Conservation (phyloP, 2,329 filamentous ascomycete genomes). For the Aspergillus sp. region DNA sequence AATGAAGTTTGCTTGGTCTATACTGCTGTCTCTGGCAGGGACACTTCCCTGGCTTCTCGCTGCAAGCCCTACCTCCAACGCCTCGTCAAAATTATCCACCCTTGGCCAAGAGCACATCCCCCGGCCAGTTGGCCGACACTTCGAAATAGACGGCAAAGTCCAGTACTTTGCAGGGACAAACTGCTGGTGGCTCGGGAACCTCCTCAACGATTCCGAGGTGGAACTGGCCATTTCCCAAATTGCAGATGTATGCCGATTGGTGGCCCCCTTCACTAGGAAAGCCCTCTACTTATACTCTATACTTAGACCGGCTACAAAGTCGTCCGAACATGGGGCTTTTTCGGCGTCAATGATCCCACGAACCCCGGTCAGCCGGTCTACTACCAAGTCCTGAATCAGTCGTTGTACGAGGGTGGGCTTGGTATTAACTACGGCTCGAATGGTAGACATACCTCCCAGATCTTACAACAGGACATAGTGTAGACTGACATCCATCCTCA, state of each 20-base stretch:
- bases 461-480: not conserved
- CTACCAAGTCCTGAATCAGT: conserved; percentile 8
- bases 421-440: conserved; percentile 7
- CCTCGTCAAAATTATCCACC: not conserved
- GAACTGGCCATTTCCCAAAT: conserved; percentile 6
- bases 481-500: not conserved
- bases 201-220: not conserved
- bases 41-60: not conserved
- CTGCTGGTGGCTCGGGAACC: conserved; percentile 7
- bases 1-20: not conserved
- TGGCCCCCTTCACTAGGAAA: not conserved
- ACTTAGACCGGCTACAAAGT: conserved; percentile 7
- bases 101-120: not conserved
- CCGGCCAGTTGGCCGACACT: not conserved
- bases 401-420: conserved; percentile 1
- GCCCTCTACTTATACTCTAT: not conserved
- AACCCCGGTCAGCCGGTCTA: not conserved
- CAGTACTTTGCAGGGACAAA: conserved; percentile 9
- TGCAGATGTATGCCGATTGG: not conserved
- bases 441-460: not conserved
- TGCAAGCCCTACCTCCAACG: not conserved
- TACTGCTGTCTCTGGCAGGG: not conserved
- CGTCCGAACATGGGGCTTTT: conserved; percentile 7
- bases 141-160: conserved; percentile 8
- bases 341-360: conserved; percentile 2